Conservation (phyloP, 495 filamentous ascomycete species). For the Letharia columbiana region DNA sequence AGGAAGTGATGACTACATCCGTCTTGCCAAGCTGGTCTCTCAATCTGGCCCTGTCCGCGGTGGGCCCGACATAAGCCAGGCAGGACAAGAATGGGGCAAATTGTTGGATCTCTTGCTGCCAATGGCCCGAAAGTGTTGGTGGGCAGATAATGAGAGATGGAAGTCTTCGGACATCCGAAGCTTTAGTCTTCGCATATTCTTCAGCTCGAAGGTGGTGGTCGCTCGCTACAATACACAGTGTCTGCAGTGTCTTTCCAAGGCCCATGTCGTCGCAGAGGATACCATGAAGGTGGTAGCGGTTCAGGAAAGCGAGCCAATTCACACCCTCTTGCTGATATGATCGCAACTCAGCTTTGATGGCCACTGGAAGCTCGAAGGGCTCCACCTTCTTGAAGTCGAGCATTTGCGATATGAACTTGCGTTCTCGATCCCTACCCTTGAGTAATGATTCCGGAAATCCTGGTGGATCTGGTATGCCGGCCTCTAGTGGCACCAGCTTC, state of each 20-base stretch:
- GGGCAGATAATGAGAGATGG: conserved; percentile 94
- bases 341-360: conserved; percentile 90
- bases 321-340: conserved; percentile 98
- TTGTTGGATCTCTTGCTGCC: conserved; percentile 92
- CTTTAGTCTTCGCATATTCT: conserved; percentile 71
- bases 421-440: conserved; percentile 80
- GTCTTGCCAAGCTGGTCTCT: conserved; percentile 59
- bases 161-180: conserved; percentile 65
- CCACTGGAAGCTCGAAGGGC: conserved; percentile 83
- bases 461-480: conserved; percentile 92
- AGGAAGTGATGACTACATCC: conserved; percentile 93
- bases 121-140: conserved; percentile 94
- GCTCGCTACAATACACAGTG: conserved; percentile 93
- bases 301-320: conserved; percentile 97
- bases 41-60: conserved; percentile 63
- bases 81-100: conserved; percentile 90
- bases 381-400: conserved; percentile 94
- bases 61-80: conserved; percentile 83
- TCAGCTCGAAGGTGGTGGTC: conserved; percentile 91
- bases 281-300: conserved; percentile 93
- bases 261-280: conserved; percentile 99
- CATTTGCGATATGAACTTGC: conserved; percentile 94
- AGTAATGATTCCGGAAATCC: conserved; percentile 83
- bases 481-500: conserved; percentile 97
- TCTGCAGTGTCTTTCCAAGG: conserved; percentile 94